A percentile compares a stretch with the other conserved stretches of the same genome.
Conservation (phyloP, 306 rosid species). For the barrel medic (Medicago truncatula) region DNA sequence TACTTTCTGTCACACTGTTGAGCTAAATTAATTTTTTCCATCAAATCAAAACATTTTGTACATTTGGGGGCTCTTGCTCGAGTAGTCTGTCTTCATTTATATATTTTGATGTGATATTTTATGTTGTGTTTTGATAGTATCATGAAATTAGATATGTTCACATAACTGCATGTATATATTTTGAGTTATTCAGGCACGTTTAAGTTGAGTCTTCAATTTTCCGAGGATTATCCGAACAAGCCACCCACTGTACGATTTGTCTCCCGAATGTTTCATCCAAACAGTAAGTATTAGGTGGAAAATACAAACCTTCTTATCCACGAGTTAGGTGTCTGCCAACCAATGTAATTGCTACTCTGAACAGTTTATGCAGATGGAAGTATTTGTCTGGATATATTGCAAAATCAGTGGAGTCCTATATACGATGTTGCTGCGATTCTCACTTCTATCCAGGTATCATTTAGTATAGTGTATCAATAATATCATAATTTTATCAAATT, state of each 20-base stretch:
- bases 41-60: neutral
- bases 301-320: slow-evolving; percentile 7
- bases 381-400: slow-evolving; percentile 65
- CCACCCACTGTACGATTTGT: slow-evolving; percentile 93
- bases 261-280: slow-evolving; percentile 92
- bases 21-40: neutral
- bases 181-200: slow-evolving; percentile 76
- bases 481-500: neutral
- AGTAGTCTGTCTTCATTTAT: neutral
- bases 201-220: slow-evolving; percentile 84
- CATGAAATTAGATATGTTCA: slow-evolving; percentile 33
- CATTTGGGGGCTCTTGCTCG: slow-evolving; percentile 7
- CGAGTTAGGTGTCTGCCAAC: slow-evolving; percentile 3
- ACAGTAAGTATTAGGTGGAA: slow-evolving; percentile 65
- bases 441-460: slow-evolving; percentile 65
- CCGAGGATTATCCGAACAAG: slow-evolving; percentile 92
- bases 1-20: neutral
- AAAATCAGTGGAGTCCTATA: slow-evolving; percentile 74
- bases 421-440: slow-evolving; percentile 73
- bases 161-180: slow-evolving; percentile 31
- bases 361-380: slow-evolving; percentile 74
- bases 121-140: slow-evolving; percentile 27
- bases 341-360: slow-evolving; percentile 37
- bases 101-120: slow-evolving; percentile 29
- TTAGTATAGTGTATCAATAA: slow-evolving; percentile 15